These are phyloP conservation scores for Pterocarpus macrocarpus DNA, from an alignment of 306 rosid genomes.

Conservation along the genomic window DNA sequence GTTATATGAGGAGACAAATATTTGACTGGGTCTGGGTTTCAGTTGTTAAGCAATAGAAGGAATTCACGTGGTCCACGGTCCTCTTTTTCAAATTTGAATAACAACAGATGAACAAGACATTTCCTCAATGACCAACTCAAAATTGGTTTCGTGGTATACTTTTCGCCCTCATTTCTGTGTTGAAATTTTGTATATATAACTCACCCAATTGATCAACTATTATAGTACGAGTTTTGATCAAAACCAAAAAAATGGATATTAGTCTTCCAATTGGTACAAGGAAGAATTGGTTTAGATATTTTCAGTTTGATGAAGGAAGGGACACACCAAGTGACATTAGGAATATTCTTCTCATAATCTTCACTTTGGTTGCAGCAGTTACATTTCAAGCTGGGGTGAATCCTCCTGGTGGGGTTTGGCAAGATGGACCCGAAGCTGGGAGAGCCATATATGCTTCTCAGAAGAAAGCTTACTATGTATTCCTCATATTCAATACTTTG, in stretches of 20 bases:
- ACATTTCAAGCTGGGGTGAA: constrained; percentile 57
- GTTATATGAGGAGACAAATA: no score
- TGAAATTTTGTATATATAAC: not conserved
- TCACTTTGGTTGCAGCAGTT: constrained; percentile 51
- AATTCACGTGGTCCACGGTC: not conserved
- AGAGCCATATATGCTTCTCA: constrained; percentile 38
- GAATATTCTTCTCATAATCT: constrained; percentile 45
- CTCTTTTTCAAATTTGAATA: not conserved
- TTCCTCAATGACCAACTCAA: not conserved
- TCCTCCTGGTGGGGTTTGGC: constrained; percentile 66
- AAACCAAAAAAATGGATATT: not conserved
- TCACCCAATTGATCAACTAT: not conserved
- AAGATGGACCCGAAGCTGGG: constrained; percentile 39
- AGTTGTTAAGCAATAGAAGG: not conserved
- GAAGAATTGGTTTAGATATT: constrained; percentile 30
- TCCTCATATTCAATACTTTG: constrained; percentile 48
- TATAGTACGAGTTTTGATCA: not conserved
- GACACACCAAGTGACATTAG: constrained; percentile 35
- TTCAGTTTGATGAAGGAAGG: constrained; percentile 29
- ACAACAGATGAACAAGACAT: not conserved
- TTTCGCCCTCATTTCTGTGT: not conserved
- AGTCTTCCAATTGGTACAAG: not conserved
- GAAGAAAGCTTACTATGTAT: constrained; percentile 26
- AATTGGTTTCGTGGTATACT: not conserved
- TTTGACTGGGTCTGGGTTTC: not conserved